Base-by-base conservation (phyloP, 192 early-diverging fungal species). In the Coemansia sp. region DNA sequence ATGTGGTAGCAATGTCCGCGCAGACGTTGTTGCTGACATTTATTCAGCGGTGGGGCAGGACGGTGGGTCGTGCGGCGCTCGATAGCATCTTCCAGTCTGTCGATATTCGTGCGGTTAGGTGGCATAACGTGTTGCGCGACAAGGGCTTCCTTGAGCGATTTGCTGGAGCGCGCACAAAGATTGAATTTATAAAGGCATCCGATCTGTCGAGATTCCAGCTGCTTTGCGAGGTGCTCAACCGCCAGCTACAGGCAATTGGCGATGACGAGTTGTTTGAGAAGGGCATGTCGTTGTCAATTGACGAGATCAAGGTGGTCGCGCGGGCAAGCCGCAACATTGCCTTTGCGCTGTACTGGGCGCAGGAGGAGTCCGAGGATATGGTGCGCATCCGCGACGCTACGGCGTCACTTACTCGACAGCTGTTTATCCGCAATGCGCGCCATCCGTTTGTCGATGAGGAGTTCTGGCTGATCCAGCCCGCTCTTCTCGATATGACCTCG, bases 221-320 rank as follows among this genome's bases (percentile, higher is more conserved):
- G 9, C 67, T 95, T 17, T 88, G 89, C 50, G 94, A 96, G 66
- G 68, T 92, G 6, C 87, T 92, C 57, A 88, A 86, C 72, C 85
- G 88, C 32, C 77, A 91, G 72, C 69, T 98, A 11, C 75, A 91
- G 59, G 94, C 91, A 0, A 87, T 93, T 46, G 91, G 91, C 13
- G 96, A 98, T 75, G 91, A 95, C 57, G 95, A 98, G 76, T 87
- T 97, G 67, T 89, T 92, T 67, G 82, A 88, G 30, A 77, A 87
- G 42, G 61, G 68, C 2, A 77, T 72, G 61, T 72, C 71, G 11
- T 75, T 74, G 26, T 70, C 74, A 16, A 38, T 77, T 5, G 66
- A 47, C 11, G 67, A 77, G 10, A 66, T 79, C 57, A 70, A 61
- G 21, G 49, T 55, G 11, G 42, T 81, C 52, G 76, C 73, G 14